Evolutionary conservation across 2,329 filamentous ascomycete genomes (phyloP).

Genomic region (Diplodia intermedia): DNA sequence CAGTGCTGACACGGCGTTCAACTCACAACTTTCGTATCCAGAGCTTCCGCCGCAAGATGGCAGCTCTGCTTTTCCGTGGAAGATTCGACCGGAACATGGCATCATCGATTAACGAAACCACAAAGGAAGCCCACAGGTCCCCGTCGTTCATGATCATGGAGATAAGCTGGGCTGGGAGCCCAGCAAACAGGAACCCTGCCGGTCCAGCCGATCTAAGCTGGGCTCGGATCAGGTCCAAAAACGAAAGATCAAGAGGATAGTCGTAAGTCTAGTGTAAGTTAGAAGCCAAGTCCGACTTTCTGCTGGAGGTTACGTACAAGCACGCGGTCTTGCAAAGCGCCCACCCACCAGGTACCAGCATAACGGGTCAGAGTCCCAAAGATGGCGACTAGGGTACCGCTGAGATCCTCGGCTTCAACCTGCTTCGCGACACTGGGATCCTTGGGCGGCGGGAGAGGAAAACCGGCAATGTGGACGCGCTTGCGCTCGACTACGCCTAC

Average conservation of each 20-base stretch:
- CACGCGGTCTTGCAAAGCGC: conserved; percentile 30
- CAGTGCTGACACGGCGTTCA: neutral
- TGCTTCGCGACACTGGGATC: conserved; percentile 23
- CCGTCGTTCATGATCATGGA: conserved; percentile 33
- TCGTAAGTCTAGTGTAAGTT: conserved; percentile 15
- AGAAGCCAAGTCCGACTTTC: neutral
- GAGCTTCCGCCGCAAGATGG: conserved; percentile 16
- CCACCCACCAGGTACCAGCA: conserved; percentile 30
- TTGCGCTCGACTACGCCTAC: conserved; percentile 56
- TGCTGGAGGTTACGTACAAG: conserved; percentile 8
- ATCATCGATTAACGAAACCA: conserved; percentile 23
- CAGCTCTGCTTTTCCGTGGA: neutral
- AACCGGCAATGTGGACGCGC: conserved; percentile 23
- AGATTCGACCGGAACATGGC: conserved; percentile 8
- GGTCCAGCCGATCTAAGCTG: conserved; percentile 15
- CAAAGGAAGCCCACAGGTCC: conserved; percentile 25
- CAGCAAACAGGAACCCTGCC: conserved; percentile 26
- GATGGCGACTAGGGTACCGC: conserved; percentile 26
- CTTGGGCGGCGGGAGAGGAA: conserved; percentile 24
- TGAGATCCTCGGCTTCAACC: conserved; percentile 31
- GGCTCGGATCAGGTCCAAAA: conserved; percentile 16
- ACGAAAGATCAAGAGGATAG: conserved; percentile 25
- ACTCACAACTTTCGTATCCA: conserved; percentile 27
- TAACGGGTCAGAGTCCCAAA: conserved; percentile 13
- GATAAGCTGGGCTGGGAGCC: conserved; percentile 30